These are phyloP conservation scores for Phytophthora vignae DNA, from an alignment of 352 stramenopile genomes.

Conservation along the genomic window DNA sequence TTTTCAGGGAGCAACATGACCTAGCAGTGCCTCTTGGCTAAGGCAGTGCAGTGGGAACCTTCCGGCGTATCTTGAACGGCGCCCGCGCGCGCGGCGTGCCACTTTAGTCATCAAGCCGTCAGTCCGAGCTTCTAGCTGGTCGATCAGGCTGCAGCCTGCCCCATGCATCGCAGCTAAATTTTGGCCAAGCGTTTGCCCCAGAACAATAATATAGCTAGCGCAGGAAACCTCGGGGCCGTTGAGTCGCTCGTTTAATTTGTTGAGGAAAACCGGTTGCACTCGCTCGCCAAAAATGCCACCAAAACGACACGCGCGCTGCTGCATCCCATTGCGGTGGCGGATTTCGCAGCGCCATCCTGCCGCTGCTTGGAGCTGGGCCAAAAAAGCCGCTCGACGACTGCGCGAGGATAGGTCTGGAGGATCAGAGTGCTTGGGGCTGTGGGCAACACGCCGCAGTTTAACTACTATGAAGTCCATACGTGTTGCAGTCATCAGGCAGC, in stretches of 20 bases:
- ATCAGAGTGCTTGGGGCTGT: neutral
- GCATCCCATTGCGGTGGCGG: conserved; percentile 5
- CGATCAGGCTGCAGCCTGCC: neutral
- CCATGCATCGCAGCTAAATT: conserved; percentile 3
- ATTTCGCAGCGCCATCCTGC: neutral
- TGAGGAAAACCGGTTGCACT: conserved; percentile 14
- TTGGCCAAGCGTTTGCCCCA: conserved; percentile 1
- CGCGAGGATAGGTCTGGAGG: neutral
- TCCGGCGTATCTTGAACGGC: conserved; percentile 7
- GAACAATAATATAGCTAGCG: neutral
- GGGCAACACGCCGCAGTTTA: neutral
- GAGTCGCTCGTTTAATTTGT: conserved; percentile 6
- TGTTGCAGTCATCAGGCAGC: too few relatives aligned
- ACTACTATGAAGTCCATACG: neutral
- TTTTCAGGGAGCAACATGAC: conserved; percentile 20
- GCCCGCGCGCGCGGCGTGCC: neutral
- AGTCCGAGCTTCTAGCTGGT: neutral
- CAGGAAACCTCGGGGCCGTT: conserved; percentile 21
- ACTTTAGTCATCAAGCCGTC: conserved; percentile 24
- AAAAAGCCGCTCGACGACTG: too few relatives aligned
- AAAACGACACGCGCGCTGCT: conserved; percentile 11
- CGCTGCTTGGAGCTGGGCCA: neutral
- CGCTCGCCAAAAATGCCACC: conserved; percentile 21
- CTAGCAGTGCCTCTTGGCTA: conserved; percentile 13
- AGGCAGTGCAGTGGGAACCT: conserved; percentile 9